Evolutionary conservation across 306 rosid species (phyloP).

Genomic region (Fagus sylvatica): DNA sequence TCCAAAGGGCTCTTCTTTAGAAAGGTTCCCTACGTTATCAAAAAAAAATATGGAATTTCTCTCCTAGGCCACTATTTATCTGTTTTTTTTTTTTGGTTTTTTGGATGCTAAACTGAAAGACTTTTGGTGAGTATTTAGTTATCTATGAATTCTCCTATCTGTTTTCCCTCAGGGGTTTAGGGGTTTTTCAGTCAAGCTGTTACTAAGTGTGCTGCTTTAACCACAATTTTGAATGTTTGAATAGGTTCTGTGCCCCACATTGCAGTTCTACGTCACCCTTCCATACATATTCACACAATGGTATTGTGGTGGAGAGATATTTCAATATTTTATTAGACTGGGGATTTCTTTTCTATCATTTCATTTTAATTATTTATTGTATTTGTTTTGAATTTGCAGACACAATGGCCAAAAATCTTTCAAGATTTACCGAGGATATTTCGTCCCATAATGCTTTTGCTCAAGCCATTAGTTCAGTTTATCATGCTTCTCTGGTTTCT

Average conservation of each 20-base stretch:
- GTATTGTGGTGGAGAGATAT: constrained; percentile 33
- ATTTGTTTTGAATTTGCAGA: constrained; percentile 51
- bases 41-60: no score
- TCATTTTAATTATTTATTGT: constrained; percentile 8
- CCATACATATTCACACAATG: constrained; percentile 79
- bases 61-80: no score
- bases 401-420: constrained; percentile 60
- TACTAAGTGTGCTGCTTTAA: background rate
- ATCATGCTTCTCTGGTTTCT: constrained; percentile 87
- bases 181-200: no score
- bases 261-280: constrained; percentile 61
- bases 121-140: background rate
- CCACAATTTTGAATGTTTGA: constrained; percentile 20
- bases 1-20: no score
- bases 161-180: no score
- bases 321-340: constrained; percentile 3
- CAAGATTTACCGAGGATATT: constrained; percentile 62
- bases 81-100: background rate
- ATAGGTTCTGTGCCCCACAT: constrained; percentile 88
- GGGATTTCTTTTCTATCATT: background rate
- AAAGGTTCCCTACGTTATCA: no score
- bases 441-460: constrained; percentile 56
- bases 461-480: constrained; percentile 80
- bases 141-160: no score
- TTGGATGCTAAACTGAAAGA: background rate